Conservation (phyloP, 352 stramenopile species). For the Phytophthora sansomeana region DNA sequence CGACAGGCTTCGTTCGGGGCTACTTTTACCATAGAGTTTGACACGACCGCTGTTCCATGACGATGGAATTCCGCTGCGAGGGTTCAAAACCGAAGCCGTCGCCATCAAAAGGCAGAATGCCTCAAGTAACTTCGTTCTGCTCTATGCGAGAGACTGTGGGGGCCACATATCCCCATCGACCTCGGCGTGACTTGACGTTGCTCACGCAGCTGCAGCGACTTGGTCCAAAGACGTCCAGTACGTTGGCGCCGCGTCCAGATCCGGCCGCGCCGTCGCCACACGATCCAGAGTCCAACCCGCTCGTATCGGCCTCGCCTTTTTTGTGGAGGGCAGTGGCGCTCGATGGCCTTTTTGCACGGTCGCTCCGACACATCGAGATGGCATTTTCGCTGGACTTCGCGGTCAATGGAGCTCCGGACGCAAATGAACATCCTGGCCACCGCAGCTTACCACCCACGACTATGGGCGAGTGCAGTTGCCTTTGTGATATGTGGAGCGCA, state of each 20-base stretch:
- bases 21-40: constrained; percentile 14
- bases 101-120: constrained; percentile 1
- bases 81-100: not conserved
- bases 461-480: constrained; percentile 4
- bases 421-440: constrained; percentile 7
- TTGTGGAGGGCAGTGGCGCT: not conserved
- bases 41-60: constrained; percentile 8
- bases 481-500: not conserved
- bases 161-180: not conserved
- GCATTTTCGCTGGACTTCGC: constrained; percentile 9
- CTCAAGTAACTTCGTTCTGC: not conserved
- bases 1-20: constrained; percentile 5
- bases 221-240: constrained; percentile 5
- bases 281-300: not conserved
- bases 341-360: constrained; percentile 7
- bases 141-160: not conserved
- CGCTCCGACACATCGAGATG: constrained; percentile 15
- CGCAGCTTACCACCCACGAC: too few relatives aligned
- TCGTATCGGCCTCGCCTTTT: constrained; percentile 8
- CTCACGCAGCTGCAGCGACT: constrained; percentile 3
- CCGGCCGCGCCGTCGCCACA: constrained; percentile 1
- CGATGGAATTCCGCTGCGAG: not conserved
- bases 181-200: constrained; percentile 20
- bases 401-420: constrained; percentile 14
- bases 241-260: constrained; percentile 16